A percentile compares a stretch with the other conserved stretches of the same genome.
These are phyloP conservation scores for Prunus kanzakura DNA, from an alignment of 306 rosid genomes.

Conservation along the genomic window DNA sequence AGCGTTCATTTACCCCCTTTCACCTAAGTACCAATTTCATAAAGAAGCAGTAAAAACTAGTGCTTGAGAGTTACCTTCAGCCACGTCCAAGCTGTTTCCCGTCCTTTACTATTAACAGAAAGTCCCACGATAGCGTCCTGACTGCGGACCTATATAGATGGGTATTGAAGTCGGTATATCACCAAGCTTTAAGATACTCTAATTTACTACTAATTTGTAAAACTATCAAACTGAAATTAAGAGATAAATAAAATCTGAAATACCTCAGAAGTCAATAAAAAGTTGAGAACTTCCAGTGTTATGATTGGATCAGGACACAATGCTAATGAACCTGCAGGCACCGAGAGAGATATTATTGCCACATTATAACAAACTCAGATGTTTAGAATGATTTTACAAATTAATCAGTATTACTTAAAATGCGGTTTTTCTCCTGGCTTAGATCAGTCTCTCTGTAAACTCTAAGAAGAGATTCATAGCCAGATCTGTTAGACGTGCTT, in stretches of 20 bases:
- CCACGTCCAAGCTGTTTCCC: conserved; percentile 88
- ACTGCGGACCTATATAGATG: conserved; percentile 60
- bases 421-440: conserved; percentile 87
- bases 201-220: neutral
- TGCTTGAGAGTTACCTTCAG: conserved; percentile 56
- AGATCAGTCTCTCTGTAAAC: conserved; percentile 77
- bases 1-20: too few species aligned
- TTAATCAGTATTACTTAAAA: conserved; percentile 51
- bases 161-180: conserved; percentile 15
- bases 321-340: conserved; percentile 37
- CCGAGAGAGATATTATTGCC: neutral
- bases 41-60: neutral
- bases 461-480: conserved; percentile 72
- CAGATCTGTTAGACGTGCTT: conserved; percentile 49
- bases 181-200: conserved; percentile 20
- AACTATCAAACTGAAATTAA: conserved; percentile 1
- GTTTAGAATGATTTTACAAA: neutral
- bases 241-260: conserved; percentile 2
- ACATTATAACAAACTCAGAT: neutral
- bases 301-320: conserved; percentile 41
- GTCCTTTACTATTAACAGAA: conserved; percentile 53
- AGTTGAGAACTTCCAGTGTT: conserved; percentile 49
- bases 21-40: too few species aligned
- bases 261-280: conserved; percentile 41
- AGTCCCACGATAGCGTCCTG: conserved; percentile 84